A percentile compares a stretch with the other conserved stretches of the same genome.
Evolutionary conservation across 768 basidiomycete species (phyloP).

Genomic region (Kwoniella botswanensis): DNA sequence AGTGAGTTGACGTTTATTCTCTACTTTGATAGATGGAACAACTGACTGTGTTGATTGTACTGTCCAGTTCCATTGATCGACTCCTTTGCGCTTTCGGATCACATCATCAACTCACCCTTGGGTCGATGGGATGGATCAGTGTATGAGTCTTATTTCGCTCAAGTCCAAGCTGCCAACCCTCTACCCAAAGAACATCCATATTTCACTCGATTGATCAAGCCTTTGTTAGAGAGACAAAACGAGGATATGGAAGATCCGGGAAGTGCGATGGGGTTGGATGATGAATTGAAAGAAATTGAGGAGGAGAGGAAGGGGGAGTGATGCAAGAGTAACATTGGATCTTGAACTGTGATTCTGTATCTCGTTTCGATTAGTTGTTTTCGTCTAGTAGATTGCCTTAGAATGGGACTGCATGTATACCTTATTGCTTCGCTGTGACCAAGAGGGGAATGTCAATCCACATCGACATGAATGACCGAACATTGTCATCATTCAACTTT

Average conservation of each 20-base stretch:
- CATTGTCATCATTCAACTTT: constrained; percentile 1
- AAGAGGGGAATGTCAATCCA: not conserved
- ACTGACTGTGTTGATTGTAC: not conserved
- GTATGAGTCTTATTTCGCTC: constrained; percentile 61
- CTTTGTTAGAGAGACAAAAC: constrained; percentile 59
- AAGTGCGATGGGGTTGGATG: constrained; percentile 57
- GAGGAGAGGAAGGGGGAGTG: constrained; percentile 35
- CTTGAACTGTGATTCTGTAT: not conserved
- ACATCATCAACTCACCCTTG: constrained; percentile 61
- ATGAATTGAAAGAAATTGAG: constrained; percentile 47
- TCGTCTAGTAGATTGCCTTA: not conserved
- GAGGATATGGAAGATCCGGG: constrained; percentile 55
- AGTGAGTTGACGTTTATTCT: constrained; percentile 36
- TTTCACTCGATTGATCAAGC: constrained; percentile 61
- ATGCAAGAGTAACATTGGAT: not conserved
- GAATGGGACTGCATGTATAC: not conserved
- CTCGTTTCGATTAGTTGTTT: not conserved
- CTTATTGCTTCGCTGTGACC: not conserved
- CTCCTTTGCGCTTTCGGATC: constrained; percentile 57
- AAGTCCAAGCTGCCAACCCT: constrained; percentile 60
- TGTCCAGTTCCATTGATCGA: constrained; percentile 54
- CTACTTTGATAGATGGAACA: no score
- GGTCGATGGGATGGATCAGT: constrained; percentile 60
- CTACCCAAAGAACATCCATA: constrained; percentile 60
- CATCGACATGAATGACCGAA: not conserved